These are phyloP conservation scores for Hypocrella siamensis DNA, from an alignment of 2,329 filamentous ascomycete genomes.

Conservation along the genomic window DNA sequence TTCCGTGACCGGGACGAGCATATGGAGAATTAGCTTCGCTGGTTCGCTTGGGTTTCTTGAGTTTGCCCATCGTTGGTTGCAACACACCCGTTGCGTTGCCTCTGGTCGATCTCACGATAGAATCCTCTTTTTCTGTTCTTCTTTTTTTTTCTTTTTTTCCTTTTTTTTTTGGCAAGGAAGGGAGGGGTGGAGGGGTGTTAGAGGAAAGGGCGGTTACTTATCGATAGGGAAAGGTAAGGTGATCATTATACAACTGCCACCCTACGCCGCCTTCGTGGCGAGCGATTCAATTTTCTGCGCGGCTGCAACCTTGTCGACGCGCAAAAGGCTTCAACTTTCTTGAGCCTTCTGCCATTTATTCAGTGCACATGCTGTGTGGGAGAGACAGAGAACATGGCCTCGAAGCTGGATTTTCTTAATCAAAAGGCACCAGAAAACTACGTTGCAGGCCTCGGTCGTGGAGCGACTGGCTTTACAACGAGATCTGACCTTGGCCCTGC, in stretches of 20 bases:
- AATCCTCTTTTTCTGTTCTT: not conserved
- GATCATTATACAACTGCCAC: too few relatives aligned
- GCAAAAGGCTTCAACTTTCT: too few relatives aligned
- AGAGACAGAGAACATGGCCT: conserved; percentile 22
- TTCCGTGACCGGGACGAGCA: conserved; percentile 11
- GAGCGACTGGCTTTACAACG: conserved; percentile 95
- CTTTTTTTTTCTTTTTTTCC: not conserved
- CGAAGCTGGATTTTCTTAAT: conserved; percentile 65
- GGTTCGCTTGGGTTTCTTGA: conserved; percentile 35
- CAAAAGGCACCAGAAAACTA: conserved; percentile 78
- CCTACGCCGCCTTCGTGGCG: too few relatives aligned
- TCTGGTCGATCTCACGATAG: not conserved
- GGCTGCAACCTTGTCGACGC: too few relatives aligned
- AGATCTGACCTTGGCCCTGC: conserved; percentile 92
- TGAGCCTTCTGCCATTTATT: too few relatives aligned
- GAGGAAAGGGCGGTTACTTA: too few relatives aligned
- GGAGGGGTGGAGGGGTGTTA: too few relatives aligned
- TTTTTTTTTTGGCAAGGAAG: not conserved
- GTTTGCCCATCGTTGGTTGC: conserved; percentile 44
- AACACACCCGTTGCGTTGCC: too few relatives aligned
- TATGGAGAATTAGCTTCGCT: conserved; percentile 26
- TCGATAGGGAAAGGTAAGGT: not conserved
- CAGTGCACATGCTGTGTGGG: conserved; percentile 1
- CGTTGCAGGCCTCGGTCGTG: conserved; percentile 91
- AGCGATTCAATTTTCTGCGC: too few relatives aligned